Base-by-base conservation (phyloP, 352 stramenopile genomes). In the Globisporangium paroecandrum region DNA sequence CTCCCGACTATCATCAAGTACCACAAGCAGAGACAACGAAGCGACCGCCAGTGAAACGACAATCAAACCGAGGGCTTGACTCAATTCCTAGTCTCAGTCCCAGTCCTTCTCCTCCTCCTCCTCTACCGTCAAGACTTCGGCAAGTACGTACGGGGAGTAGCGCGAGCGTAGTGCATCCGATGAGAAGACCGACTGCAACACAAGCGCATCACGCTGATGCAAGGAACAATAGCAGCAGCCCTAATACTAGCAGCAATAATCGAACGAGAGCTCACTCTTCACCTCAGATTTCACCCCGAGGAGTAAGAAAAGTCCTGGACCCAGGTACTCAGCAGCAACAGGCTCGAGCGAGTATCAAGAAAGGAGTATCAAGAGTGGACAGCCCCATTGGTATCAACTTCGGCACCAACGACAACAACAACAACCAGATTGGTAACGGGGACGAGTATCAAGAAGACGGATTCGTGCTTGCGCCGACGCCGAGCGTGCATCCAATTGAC, bases 401-500 rank as follows among this genome's bases (percentile, higher is more conserved):
- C 12, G 9, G 56, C 20, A 61, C 32, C 56, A 61, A 32, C 27
- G 27, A 46, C 38, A 6, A 13, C 38, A 46, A 46, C 38, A 46
- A 46, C 15, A 20, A 25, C 27, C 15, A n/a, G 13, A 49, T 49
- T 49, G 29, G 13, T 20, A 25, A 15, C 3, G 24, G 38, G 1
- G 58, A 55, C 15, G 58, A 64, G 58, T 55, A 25, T 55, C 24
- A 54, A 27, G 58, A 32, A 27, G 29, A 29, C 6, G 22, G 13
- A 2, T 7, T 29, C 22, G 58, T 25, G 36, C 25, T 34, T 13
- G 58, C 36, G 18, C 57, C 70, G 32, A 29, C 38, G 9, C 34
- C 61, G 29, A 78, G 74, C 27, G 66, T 78, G 4, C 74, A 88
- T 63, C 84, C 84, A 10, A 79, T 91, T 22, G 85, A 91, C 43